Evolutionary conservation across 768 basidiomycete species (phyloP).

Genomic region (Dioszegia aurantiaca): DNA sequence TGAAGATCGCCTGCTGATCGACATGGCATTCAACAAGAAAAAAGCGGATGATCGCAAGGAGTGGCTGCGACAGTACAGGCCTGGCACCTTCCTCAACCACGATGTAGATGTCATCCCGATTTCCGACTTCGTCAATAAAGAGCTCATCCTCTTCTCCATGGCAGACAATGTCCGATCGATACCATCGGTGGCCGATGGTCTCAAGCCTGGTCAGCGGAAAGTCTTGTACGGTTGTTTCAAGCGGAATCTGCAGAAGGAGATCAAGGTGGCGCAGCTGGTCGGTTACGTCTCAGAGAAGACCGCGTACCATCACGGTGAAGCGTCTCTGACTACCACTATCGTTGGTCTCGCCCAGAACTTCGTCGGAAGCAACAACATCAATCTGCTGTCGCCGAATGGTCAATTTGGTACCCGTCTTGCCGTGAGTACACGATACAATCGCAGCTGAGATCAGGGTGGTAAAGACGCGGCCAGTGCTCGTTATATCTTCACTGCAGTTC

Average conservation of each 20-base stretch:
- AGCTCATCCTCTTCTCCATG: constrained; percentile 97
- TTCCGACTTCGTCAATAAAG: constrained; percentile 95
- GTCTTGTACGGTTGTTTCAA: constrained; percentile 96
- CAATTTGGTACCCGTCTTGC: constrained; percentile 83
- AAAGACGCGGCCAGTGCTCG: constrained; percentile 95
- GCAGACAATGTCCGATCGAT: constrained; percentile 98
- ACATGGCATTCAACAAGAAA: constrained; percentile 99
- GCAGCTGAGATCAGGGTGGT: constrained; percentile 62
- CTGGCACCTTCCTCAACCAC: constrained; percentile 91
- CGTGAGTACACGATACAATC: constrained; percentile 14
- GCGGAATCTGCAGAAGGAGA: constrained; percentile 82
- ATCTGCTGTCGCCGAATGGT: constrained; percentile 79
- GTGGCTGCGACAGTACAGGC: constrained; percentile 93
- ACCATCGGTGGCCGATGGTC: constrained; percentile 85
- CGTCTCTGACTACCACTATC: constrained; percentile 80
- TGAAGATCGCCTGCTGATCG: constrained; percentile 83
- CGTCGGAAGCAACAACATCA: constrained; percentile 94
- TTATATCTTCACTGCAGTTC: constrained; percentile 87
- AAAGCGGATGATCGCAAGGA: constrained; percentile 98
- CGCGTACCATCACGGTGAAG: constrained; percentile 95
- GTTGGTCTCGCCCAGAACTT: constrained; percentile 89
- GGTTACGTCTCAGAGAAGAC: constrained; percentile 93
- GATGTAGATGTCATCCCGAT: constrained; percentile 77
- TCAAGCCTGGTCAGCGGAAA: constrained; percentile 97
- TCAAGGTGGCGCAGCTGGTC: constrained; percentile 91